Base-by-base conservation (phyloP, 2,329 filamentous ascomycete species). In the Raffaelea deltoideospora region DNA sequence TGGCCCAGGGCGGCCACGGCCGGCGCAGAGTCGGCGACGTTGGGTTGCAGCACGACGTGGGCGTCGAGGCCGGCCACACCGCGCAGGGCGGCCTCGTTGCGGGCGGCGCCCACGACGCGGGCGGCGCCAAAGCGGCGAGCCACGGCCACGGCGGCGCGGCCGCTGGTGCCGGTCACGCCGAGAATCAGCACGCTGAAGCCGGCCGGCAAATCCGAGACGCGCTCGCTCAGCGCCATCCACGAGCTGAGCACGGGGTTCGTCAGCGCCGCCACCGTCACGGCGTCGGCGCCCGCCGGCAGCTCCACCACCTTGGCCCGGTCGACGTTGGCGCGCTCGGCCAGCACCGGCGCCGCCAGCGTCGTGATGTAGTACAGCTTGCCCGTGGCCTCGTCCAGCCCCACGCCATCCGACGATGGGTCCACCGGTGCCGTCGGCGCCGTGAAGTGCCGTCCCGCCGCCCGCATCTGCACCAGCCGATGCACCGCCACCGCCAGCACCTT, bases 131-230 rank as follows among this genome's bases (percentile, higher is more conserved):
- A 50, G 0, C 51, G 49, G 10, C 61, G 58, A 3, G 65, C 60
- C 3, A 70, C 56, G 2, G 59, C 52, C 3, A 67, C 60, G 0
- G 69, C 70, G 0, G 69, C 50, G 4, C 58, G 54, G 1, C 70
- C 71, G 30, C 64, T 68, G 0, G 90, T 96, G 55, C 94, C 93
- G 60, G 96, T 94, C 30, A 88, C 88, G 18, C 90, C 90, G 2
- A 92, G 63, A 20, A 98, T 85, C 37, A 98, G 63, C 43, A 64
- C 62, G 4, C 58, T 62, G 46, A 67, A 72, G 5, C 55, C 51
- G 17, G 49, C 32, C 3, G 58, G 56, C 3, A 67, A 50, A 6
- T 52, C 44, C 5, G 41, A 44, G 1, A 60, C 60, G 6, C 69
- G 58, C 28, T 59, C 54, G 18, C 53, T 57, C 26, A 75, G 52